Percentiles rank a stretch among this genome's conserved stretches.
Conservation (phyloP, 2,329 filamentous ascomycete genomes). For the Fusarium gaditjirri region DNA sequence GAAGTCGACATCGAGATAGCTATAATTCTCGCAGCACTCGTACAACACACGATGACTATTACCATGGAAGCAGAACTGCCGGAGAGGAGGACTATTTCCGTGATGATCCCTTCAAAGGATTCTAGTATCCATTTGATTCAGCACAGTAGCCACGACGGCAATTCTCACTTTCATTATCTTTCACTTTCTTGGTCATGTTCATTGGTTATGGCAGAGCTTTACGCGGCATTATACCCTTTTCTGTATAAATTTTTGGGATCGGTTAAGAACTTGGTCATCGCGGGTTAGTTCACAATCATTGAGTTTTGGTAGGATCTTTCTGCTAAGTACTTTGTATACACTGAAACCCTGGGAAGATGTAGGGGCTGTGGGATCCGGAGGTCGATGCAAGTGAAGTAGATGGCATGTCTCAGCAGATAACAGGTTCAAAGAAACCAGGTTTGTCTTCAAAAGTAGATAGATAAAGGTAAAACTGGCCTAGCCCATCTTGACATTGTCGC, state of each 20-base stretch:
- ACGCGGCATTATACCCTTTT: conserved; percentile 40
- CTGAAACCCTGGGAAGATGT: conserved; percentile 16
- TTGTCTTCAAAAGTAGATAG: conserved; percentile 1
- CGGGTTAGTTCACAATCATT: conserved; percentile 16
- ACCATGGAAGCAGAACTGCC: conserved; percentile 57
- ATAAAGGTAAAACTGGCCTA: conserved; percentile 10
- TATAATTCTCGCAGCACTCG: conserved; percentile 58
- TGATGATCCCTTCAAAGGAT: conserved; percentile 71
- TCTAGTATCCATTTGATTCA: conserved; percentile 52
- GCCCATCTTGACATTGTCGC: background rate
- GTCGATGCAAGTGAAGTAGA: background rate
- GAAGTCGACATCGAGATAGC: conserved; percentile 65
- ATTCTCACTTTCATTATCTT: conserved; percentile 23
- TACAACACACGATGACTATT: conserved; percentile 58
- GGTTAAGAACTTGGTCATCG: conserved; percentile 1
- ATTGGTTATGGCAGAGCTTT: conserved; percentile 16
- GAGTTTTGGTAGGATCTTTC: conserved; percentile 27
- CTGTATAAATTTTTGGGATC: conserved; percentile 37
- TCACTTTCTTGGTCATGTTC: conserved; percentile 23
- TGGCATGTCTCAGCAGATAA: background rate
- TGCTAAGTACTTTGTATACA: background rate
- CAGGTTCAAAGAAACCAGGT: background rate
- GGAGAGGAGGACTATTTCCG: conserved; percentile 67
- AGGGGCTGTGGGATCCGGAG: background rate
- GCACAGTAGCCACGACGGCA: conserved; percentile 15